A percentile compares a stretch with the other conserved stretches of the same genome.
phyloP scores from a whole-genome alignment of 257 asterid species.

The Orobanche coerulescens region DNA sequence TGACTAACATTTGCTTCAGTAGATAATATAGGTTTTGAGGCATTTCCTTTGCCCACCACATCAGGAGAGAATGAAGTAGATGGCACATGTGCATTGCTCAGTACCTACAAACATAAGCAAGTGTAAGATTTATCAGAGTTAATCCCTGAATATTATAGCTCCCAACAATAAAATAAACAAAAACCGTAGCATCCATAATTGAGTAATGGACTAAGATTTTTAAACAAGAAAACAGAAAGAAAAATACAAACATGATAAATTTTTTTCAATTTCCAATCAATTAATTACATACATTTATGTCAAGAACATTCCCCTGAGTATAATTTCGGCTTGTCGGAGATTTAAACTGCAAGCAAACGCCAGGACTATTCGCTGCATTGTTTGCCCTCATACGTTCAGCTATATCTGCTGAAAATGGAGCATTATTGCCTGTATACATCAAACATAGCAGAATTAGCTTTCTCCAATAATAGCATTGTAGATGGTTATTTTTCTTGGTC shows the following conservation, averaged over 20 bases:
- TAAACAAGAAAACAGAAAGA: background rate
- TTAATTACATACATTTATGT: conserved; percentile 50
- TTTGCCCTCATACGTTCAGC: conserved; percentile 53
- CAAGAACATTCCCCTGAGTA: conserved; percentile 47
- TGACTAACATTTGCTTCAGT: conserved; percentile 56
- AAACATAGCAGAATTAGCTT: conserved; percentile 21
- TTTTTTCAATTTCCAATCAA: background rate
- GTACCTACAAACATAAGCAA: conserved; percentile 33
- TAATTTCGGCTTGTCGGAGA: conserved; percentile 55
- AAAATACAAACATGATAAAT: background rate
- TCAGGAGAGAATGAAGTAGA: conserved; percentile 65
- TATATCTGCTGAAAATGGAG: conserved; percentile 47
- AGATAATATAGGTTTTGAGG: conserved; percentile 50
- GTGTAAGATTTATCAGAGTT: conserved; percentile 8
- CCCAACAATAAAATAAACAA: conserved; percentile 16
- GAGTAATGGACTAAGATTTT: background rate
- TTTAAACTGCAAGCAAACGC: conserved; percentile 67
- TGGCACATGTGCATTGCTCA: conserved; percentile 46
- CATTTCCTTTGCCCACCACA: conserved; percentile 46
- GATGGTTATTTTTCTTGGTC: background rate
- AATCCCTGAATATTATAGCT: background rate
- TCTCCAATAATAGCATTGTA: background rate
- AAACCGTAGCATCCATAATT: background rate
- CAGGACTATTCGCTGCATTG: conserved; percentile 45
- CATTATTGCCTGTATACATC: conserved; percentile 39